phyloP scores from a whole-genome alignment of 768 basidiomycete genomes.

The Chlorophyllum brunneum region DNA sequence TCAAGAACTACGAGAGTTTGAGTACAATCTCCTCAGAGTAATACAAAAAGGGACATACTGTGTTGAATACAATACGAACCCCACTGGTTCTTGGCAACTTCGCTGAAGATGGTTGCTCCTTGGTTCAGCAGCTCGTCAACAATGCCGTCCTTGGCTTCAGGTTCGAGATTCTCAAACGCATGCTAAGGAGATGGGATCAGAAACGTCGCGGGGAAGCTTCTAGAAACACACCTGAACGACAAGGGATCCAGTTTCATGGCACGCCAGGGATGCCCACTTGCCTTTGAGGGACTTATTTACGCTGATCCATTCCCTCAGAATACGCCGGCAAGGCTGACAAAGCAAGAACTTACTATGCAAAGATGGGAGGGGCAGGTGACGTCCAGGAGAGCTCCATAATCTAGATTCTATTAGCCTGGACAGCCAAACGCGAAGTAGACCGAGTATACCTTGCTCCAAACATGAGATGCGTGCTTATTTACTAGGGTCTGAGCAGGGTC shows the following conservation, averaged over 20 bases:
- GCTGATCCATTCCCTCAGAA: conserved; percentile 31
- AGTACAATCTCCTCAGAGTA: neutral
- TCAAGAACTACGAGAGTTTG: conserved; percentile 59
- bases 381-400: conserved; percentile 92
- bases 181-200: conserved; percentile 40
- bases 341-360: conserved; percentile 33
- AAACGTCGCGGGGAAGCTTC: neutral
- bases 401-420: conserved; percentile 28
- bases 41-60: conserved; percentile 43
- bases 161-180: conserved; percentile 83
- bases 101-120: conserved; percentile 60
- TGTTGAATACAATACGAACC: conserved; percentile 86
- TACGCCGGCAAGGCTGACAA: conserved; percentile 46
- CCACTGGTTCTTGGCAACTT: conserved; percentile 86
- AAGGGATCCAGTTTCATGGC: conserved; percentile 86
- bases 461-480: conserved; percentile 89
- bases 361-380: conserved; percentile 83
- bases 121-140: conserved; percentile 80
- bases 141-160: conserved; percentile 79
- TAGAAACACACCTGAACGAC: conserved; percentile 66
- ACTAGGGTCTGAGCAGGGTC: conserved; percentile 85
- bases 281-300: conserved; percentile 86
- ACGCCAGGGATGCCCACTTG: conserved; percentile 86
- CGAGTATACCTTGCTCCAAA: conserved; percentile 79
- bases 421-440: neutral